These are phyloP conservation scores for Linnemannia elongata DNA, from an alignment of 192 early-diverging fungal genomes.

Conservation along the genomic window DNA sequence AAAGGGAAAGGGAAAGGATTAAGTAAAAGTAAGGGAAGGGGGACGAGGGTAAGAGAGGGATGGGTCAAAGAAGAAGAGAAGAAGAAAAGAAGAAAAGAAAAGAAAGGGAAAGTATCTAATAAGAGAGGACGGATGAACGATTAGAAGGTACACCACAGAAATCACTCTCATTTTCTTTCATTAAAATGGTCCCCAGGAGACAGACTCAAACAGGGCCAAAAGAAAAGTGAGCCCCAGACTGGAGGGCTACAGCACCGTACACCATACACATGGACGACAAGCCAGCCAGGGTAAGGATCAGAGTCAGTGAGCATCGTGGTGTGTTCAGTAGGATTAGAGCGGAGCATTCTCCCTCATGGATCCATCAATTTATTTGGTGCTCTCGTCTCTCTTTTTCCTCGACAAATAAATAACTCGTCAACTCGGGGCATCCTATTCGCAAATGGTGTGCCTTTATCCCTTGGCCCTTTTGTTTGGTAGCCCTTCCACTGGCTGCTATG, in stretches of 20 bases:
- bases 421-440: neutral
- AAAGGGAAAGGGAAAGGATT: neutral
- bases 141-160: neutral
- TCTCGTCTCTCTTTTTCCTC: no score
- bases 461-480: neutral
- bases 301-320: neutral
- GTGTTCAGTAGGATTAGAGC: neutral
- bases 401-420: conserved; percentile 1
- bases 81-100: neutral
- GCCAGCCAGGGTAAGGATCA: neutral
- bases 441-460: neutral
- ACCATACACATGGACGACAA: neutral
- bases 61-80: conserved; percentile 11
- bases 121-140: neutral
- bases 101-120: neutral
- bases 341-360: neutral
- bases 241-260: no score
- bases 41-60: neutral
- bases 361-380: neutral
- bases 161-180: neutral
- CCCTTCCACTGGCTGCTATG: neutral
- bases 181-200: neutral
- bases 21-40: neutral
- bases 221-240: neutral
- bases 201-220: neutral